These are phyloP conservation scores for Aspergillus cristatus DNA, from an alignment of 495 filamentous ascomycete species.

Conservation along the genomic window DNA sequence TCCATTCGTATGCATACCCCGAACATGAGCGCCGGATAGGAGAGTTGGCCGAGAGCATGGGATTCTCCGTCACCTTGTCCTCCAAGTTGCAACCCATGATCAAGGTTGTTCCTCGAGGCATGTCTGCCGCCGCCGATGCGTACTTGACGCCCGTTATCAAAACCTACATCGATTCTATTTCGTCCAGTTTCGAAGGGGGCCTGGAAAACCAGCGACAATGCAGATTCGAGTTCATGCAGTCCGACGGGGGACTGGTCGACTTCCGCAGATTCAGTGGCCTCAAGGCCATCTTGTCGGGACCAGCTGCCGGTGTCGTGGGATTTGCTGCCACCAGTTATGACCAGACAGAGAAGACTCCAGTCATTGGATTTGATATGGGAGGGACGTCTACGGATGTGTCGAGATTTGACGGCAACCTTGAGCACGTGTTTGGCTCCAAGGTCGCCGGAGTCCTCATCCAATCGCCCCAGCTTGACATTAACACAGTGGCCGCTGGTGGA, in stretches of 20 bases:
- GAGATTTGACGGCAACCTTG: conserved; percentile 84
- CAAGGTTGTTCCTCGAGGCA: conserved; percentile 63
- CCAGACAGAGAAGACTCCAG: conserved; percentile 70
- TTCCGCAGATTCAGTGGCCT: conserved; percentile 49
- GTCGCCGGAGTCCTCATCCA: conserved; percentile 94
- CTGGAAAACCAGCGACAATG: conserved; percentile 39
- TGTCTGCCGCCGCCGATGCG: conserved; percentile 88
- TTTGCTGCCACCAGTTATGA: conserved; percentile 94
- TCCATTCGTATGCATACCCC: conserved; percentile 47
- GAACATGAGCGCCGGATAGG: conserved; percentile 44
- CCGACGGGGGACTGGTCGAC: conserved; percentile 47
- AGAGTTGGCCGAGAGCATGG: conserved; percentile 39
- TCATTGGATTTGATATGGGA: conserved; percentile 97
- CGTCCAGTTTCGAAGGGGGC: conserved; percentile 48
- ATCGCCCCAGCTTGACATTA: conserved; percentile 93
- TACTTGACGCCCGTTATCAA: conserved; percentile 94
- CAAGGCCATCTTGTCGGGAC: conserved; percentile 50
- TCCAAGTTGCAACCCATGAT: conserved; percentile 81
- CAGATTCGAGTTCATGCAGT: conserved; percentile 47
- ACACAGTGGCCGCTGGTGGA: conserved; percentile 91
- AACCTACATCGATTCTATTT: conserved; percentile 88
- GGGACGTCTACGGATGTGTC: conserved; percentile 95
- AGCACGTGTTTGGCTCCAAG: conserved; percentile 96
- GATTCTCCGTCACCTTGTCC: conserved; percentile 48
- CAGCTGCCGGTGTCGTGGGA: conserved; percentile 70